Evolutionary conservation across 768 basidiomycete species (phyloP), one percentile per base, ranked within the genome.

Genomic region (Serendipita sp.): DNA sequence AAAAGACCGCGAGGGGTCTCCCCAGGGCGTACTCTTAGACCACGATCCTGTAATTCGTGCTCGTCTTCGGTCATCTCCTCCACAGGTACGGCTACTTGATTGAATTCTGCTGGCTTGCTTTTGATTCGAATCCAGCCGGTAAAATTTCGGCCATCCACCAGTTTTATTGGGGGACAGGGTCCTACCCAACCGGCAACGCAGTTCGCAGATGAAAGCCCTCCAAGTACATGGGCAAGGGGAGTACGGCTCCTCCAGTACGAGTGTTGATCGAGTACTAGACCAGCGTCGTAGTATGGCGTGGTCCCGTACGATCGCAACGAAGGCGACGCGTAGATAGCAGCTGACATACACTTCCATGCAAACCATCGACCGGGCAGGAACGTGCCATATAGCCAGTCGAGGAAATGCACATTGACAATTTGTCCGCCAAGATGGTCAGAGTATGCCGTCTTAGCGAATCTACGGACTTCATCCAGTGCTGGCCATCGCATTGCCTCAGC

Each of bases 311-410:
- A 16, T 15, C 34, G 34, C 52, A 45, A 34, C 6, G 40, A 45
- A 5, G 63, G 63, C 8, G 63, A 45, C 5, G 46, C 37, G 27
- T 53, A 46, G 29, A 64, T 55, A 16, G 45, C 18, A 6, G 63
- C 52, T 23, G 63, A 45, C 63, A 64, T 64, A 36, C 37, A 45
- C 36, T 64, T 64, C 40, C 37, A 64, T 13, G 63, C 37, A 31
- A 64, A 64, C 63, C 63, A 64, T 64, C 45, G 37, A 6, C 63
- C 63, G n/a, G 63, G 63, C 18, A 64, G 52, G 48, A n/a, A 36
- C n/a, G 45, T 55, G 16, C 63, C 63, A 64, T 45, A 64, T 10
- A 64, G 33, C 63, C 63, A 64, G 29, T 64, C 63, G 27, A 45
- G 63, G 45, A 64, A 46, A 29, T 64, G 63, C 8, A 58, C 45